Evolutionary conservation across 139 green algal species (phyloP).

Genomic region (Closterium sp.): DNA sequence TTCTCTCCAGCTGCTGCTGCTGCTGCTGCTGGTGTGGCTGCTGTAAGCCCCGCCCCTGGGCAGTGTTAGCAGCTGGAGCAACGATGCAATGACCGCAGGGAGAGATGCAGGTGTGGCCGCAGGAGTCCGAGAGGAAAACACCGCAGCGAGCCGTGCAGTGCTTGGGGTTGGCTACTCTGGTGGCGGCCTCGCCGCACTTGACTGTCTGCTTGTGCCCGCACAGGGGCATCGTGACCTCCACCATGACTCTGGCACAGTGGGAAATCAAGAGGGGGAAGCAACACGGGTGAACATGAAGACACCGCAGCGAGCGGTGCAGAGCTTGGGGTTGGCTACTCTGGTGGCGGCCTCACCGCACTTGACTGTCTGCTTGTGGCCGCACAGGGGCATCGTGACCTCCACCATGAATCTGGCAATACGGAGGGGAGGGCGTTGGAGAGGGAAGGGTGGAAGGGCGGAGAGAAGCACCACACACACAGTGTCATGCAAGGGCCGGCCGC

Average conservation of each 20-base stretch:
- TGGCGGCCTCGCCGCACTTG: background rate
- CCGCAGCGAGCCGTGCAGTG: background rate
- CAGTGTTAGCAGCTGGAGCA: too few species aligned
- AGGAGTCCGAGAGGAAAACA: too few species aligned
- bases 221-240: background rate
- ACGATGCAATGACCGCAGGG: background rate
- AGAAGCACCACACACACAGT: too few species aligned
- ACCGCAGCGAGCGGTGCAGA: background rate
- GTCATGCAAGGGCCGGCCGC: too few species aligned
- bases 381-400: background rate
- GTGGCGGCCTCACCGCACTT: background rate
- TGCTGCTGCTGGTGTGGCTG: too few species aligned
- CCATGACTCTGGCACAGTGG: too few species aligned
- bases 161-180: background rate
- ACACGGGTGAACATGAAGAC: background rate
- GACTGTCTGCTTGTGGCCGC: slow-evolving; percentile 8
- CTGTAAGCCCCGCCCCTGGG: too few species aligned
- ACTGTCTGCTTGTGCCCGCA: background rate
- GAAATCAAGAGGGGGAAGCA: too few species aligned
- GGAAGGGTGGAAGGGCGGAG: too few species aligned
- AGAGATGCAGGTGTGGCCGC: background rate
- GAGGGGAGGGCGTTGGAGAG: background rate
- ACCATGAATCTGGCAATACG: background rate
- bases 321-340: background rate
- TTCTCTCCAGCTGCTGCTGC: too few species aligned